Evolutionary conservation across 2,329 filamentous ascomycete species (phyloP), one percentile per base, ranked within the genome.

Genomic region (Fusarium marasasianum): DNA sequence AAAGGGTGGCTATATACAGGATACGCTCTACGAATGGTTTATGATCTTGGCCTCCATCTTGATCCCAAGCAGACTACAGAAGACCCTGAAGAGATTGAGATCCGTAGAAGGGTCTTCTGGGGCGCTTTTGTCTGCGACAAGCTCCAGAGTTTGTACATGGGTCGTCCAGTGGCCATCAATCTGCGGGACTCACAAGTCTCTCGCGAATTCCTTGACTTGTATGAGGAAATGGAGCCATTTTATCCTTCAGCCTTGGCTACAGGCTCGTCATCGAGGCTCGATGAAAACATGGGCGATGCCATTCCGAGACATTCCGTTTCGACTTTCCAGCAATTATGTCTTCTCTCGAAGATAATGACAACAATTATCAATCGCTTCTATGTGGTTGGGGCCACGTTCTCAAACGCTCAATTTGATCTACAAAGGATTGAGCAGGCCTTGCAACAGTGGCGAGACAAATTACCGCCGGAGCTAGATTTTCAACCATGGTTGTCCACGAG

Each of bases 91-190:
- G 63, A 68, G 6, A 63, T 68, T 14, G 63, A 68, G 17, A 68
- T 68, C 17, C 37, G 58, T 4, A 17, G 66, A 13, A 26, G 66
- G 3, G 54, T 68, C 1, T 68, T 68, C 7, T 68, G 66, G 66
- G 66, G 66, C 0, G 31, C 55, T 0, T 68, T 69, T 11, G 66
- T 92, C 91, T 75, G 90, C 91, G 66, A 68, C 17, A 68, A 68
- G 2, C 35, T 68, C 0, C 66, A 68, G 5, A 68, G 66, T 22
- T 31, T 68, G 0, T 68, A 68, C 4, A 31, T 68, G 54, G 66
- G 66, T 12, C 53, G 66, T 11, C 63, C 66, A 12, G 66, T 68
- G 2, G 66, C 55, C 3, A 63, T 68, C 3, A 68, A 63, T 8
- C 41, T 68, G 1, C 43, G 24, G 0, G 66, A 68, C 31, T 68